Base-by-base conservation (phyloP, 352 stramenopile genomes). In the Pythium dissimile region DNA sequence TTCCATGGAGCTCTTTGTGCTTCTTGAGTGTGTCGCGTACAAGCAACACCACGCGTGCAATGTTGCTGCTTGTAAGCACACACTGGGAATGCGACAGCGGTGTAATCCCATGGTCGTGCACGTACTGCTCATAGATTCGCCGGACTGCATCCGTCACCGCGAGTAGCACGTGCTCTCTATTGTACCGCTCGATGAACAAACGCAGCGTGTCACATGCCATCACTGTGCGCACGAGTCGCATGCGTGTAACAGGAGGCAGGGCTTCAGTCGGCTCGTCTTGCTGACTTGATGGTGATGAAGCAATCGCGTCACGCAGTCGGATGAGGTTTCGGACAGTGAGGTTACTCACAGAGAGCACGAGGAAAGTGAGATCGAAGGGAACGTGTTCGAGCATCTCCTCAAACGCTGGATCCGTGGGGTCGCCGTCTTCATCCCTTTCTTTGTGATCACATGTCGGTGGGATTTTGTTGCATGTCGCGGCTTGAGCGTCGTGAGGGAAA, bases 201-300 rank as follows among this genome's bases (percentile, higher is more conserved):
- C 63, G 61, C 9, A 86, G 49, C 47, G 74, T 81, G 43, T 81
- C 73, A 6, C 83, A 34, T 6, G 71, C 67, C 16, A 86, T 46
- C 43, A 81, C 53, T 10, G 62, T 62, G 1, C 75, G 68, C 18
- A 80, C 52, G n/a, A 58, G 34, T 1, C 64, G 41, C 60, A 86
- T 67, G 7, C 41, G 15, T 12, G 28, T 26, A 2, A 45, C 7
- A 1, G 35, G 34, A 2, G 16, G 18, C 5, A 24, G 39, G 21
- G 8, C 37, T 24, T 41, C 26, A 9, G 11, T 35, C 18, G 2
- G 34, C 10, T 39, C 28, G 0, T 56, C 23, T 2, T 37, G 15
- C 18, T 52, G 27, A 16, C 12, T 35, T 39, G 8, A 31, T 15
- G 2, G 18, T 26, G 2, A 31, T 3, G 21, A 15, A 23, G 45